Evolutionary conservation across 495 filamentous ascomycete species (phyloP), one percentile per base, ranked within the genome.

Genomic region (Penicillium ochrochloron): DNA sequence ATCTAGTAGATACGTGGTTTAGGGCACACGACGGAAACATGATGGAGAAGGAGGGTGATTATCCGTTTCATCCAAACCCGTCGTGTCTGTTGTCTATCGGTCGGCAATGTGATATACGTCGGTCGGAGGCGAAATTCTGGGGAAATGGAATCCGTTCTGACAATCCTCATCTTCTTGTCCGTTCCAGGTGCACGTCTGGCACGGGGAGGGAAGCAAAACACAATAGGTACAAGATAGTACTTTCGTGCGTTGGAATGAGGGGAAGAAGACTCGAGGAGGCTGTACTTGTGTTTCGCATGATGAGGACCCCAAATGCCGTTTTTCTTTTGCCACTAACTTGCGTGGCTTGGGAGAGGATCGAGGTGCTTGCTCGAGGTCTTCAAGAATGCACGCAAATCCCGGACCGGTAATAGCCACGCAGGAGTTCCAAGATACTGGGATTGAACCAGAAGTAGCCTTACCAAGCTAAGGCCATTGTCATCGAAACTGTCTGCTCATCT

Each of bases 351-450:
- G 8, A 35, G 10, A 35, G 31, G 19, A 56, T 21, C n/a, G 33
- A 56, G 17, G 53, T 12, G 7, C 29, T 35, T 41, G 62, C 37
- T 61, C 57, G 60, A 65, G 57, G 44, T 7, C 33, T 27, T 52
- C 27, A 59, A 70, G 57, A 55, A 46, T 57, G 65, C 65, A 63
- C 37, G 57, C 58, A 64, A 64, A 37, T 21, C 52, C 60, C 51
- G 66, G 46, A 21, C 41, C 42, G 52, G 11, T 29, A 39, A 8
- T 60, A 59, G 59, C 65, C 61, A 67, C 68, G 42, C 59, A 66
- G 44, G 15, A 23, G 27, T 34, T 48, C 62, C 48, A 21, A 8
- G 10, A 58, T 35, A 44, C 53, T 64, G 39, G 52, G 21, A 34
- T 27, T 6, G 21, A 23, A 52, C 23, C 25, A 27, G 25, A 4